Percentiles rank a stretch among this genome's conserved stretches.
These are phyloP conservation scores for Flaveria robusta DNA, from an alignment of 129 eudicot genomes.

Conservation along the genomic window DNA sequence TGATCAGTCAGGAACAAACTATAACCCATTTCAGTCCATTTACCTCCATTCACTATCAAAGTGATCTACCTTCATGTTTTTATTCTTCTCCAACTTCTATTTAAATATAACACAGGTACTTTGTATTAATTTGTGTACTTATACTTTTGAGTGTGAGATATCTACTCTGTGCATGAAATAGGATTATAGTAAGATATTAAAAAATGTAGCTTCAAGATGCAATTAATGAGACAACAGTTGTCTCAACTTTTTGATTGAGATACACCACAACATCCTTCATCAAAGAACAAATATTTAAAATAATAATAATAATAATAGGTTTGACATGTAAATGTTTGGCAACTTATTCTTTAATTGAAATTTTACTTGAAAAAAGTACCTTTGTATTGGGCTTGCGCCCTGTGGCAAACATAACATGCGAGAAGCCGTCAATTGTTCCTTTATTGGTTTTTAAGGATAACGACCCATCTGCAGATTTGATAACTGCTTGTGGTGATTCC, in stretches of 20 bases:
- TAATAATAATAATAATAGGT: not conserved
- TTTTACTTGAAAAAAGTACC: slow-evolving; percentile 42
- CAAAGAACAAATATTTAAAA: not conserved
- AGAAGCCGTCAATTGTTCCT: slow-evolving; percentile 89
- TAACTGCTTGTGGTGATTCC: slow-evolving; percentile 88
- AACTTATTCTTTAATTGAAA: not conserved
- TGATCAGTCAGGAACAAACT: not conserved
- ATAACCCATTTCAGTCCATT: not conserved
- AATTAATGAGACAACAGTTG: not conserved
- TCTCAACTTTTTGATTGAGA: slow-evolving; percentile 4
- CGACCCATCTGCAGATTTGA: slow-evolving; percentile 76
- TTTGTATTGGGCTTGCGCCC: slow-evolving; percentile 91
- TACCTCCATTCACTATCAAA: not conserved
- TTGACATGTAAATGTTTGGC: slow-evolving; percentile 3
- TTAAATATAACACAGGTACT: not conserved
- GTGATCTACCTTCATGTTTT: not conserved
- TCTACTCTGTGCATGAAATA: not conserved
- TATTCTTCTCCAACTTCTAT: slow-evolving; percentile 8
- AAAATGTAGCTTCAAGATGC: not conserved
- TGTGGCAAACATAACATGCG: slow-evolving; percentile 98
- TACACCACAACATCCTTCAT: slow-evolving; percentile 4
- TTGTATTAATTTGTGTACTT: not conserved
- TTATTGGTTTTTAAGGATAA: slow-evolving; percentile 84
- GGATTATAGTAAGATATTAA: slow-evolving; percentile 2
- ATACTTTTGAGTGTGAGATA: not conserved